Evolutionary conservation across 73 alveolate genomes (phyloP), one percentile per base, ranked within the genome.

Genomic region (Paramecium biaurelia): DNA sequence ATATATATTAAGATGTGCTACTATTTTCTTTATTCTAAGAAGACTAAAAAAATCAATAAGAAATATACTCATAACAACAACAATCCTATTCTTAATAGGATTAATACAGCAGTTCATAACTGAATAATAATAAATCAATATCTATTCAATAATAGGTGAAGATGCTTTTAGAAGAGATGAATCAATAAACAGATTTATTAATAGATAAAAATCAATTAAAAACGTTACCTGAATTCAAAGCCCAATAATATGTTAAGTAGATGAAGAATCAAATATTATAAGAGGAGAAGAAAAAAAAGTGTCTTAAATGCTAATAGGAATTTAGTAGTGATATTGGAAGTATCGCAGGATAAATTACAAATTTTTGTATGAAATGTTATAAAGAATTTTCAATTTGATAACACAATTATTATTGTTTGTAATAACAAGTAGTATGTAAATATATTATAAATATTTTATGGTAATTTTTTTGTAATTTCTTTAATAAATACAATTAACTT

Each of bases 331-430:
- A 63, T 63, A 24, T 63, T 12, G 84, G 84, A 26, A 63, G 84
- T 9, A 26, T 63, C 4, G 84, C 84, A 26, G 84, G 84, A 9
- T 63, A 26, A 26, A 63, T 63, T 12, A 63, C 84, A 63, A 63
- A 24, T 32, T 63, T 63, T 63, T 63, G 84, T 32, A 63, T 32
- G 84, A 63, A 63, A 63, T 63, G 84, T n/a, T 26, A 23, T 14
- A 63, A 63, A 63, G 84, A 63, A 32, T 63, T 63, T 63, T 63
- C 84, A 63, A 63, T 63, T 63, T 63, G 84, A 63, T n/a, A 53
- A 38, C 47, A 41, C n/a, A 47, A 14, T 14, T 47, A 47, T 47
- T 6, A 47, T 43, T 10, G 57, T 43, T 15, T 3, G 2, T 53
- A 18, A 53, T 53, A 53, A 18, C 8, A 53, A 18, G 20, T 26